phyloP scores from a whole-genome alignment of 2,329 filamentous ascomycete genomes.

The Cladosporium austrohemisphaericum region DNA sequence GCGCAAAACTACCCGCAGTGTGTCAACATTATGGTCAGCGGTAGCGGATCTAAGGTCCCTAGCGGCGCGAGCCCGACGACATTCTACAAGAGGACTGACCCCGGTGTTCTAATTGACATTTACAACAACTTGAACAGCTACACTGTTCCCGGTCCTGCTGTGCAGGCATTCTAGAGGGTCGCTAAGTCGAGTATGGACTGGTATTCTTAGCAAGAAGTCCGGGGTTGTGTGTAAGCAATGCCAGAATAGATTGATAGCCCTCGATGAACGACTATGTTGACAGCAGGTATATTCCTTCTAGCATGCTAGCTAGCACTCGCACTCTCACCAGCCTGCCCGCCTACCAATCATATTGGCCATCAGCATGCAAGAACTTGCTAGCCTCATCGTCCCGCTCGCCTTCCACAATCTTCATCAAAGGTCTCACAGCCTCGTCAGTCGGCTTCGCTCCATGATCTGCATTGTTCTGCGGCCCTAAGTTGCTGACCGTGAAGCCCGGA shows the following conservation, averaged over 20 bases:
- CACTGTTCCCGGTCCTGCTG: conserved; percentile 48
- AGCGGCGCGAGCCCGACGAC: conserved; percentile 51
- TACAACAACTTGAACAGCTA: conserved; percentile 50
- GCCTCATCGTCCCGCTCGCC: conserved; percentile 9
- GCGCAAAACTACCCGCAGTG: conserved; percentile 54
- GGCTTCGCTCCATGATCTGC: conserved; percentile 8
- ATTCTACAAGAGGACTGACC: conserved; percentile 56
- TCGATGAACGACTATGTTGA: no score
- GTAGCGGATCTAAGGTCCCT: conserved; percentile 44
- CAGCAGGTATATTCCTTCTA: no score
- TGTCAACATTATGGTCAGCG: conserved; percentile 27
- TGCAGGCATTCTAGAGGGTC: conserved; percentile 1
- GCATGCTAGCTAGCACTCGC: no score
- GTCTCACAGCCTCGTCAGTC: conserved; percentile 1
- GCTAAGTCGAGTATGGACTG: no score
- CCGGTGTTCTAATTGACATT: conserved; percentile 59
- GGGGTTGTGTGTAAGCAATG: no score
- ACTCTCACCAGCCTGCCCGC: no score
- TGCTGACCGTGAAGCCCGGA: conserved; percentile 44
- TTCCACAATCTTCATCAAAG: conserved; percentile 5
- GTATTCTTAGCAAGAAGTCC: no score
- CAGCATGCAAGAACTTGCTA: conserved; percentile 2
- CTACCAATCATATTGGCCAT: conserved; percentile 10
- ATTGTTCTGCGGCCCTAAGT: conserved; percentile 26
- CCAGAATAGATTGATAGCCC: no score